Evolutionary conservation across 305 asterid genomes (phyloP).

Genomic region (Lippia alba): DNA sequence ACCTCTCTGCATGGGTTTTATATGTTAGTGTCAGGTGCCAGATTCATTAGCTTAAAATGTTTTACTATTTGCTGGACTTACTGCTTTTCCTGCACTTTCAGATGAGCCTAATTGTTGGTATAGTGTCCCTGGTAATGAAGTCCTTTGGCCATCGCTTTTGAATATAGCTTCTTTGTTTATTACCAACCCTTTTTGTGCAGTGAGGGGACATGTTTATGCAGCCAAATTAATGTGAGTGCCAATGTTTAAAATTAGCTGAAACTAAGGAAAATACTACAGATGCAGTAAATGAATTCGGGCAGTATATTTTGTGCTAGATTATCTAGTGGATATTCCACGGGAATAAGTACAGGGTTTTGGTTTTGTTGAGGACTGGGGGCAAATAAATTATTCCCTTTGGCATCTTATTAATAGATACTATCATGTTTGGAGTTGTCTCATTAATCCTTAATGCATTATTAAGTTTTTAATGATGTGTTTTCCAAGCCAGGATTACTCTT

Average conservation of each 20-base stretch:
- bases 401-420: slow-evolving; percentile 5
- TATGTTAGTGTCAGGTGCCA: slow-evolving; percentile 6
- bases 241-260: slow-evolving; percentile 15
- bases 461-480: no score
- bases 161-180: slow-evolving; percentile 45
- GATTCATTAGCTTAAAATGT: slow-evolving; percentile 9
- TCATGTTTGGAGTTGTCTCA: slow-evolving; percentile 1
- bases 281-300: slow-evolving; percentile 4
- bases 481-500: background rate
- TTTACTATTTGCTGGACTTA: slow-evolving; percentile 26
- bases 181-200: slow-evolving; percentile 22
- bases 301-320: background rate
- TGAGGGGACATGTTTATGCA: slow-evolving; percentile 16
- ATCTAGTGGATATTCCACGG: no score
- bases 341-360: no score
- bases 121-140: slow-evolving; percentile 92
- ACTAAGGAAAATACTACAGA: slow-evolving; percentile 13
- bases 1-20: background rate
- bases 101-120: slow-evolving; percentile 99
- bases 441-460: no score
- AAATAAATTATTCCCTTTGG: slow-evolving; percentile 1
- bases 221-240: slow-evolving; percentile 20
- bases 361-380: no score
- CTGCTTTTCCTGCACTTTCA: slow-evolving; percentile 45
- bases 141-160: slow-evolving; percentile 61